phyloP scores from a whole-genome alignment of 208 protist species.

The Leishmania braziliensis region DNA sequence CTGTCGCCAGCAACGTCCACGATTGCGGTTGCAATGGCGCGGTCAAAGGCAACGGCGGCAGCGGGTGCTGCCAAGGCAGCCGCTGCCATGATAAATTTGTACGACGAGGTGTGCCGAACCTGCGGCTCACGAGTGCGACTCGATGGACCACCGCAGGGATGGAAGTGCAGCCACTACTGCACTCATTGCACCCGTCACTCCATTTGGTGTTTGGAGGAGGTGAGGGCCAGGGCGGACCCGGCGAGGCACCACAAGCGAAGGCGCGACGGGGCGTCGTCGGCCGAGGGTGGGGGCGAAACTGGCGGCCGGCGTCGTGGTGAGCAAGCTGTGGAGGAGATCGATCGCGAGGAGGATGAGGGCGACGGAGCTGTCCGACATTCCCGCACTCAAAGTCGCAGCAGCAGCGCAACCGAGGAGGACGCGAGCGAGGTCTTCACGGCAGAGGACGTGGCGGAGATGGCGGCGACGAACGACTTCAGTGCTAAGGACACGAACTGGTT shows the following conservation, averaged over 20 bases:
- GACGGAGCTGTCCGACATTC: not conserved
- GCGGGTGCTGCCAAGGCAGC: not conserved
- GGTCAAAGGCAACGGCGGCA: constrained; percentile 19
- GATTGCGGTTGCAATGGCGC: constrained; percentile 23
- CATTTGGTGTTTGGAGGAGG: constrained; percentile 72
- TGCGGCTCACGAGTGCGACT: constrained; percentile 53
- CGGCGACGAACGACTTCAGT: constrained; percentile 74
- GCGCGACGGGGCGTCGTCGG: constrained; percentile 15
- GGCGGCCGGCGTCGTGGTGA: constrained; percentile 2
- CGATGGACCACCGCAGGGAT: constrained; percentile 50
- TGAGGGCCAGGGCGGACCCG: constrained; percentile 7
- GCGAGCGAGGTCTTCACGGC: constrained; percentile 58
- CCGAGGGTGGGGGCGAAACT: not conserved
- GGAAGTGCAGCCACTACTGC: constrained; percentile 80
- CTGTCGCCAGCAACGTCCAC: constrained; percentile 19
- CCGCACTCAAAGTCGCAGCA: not conserved
- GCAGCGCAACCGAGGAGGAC: constrained; percentile 21
- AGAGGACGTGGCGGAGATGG: constrained; percentile 82
- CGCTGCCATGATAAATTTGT: constrained; percentile 13
- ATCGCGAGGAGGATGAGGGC: constrained; percentile 17
- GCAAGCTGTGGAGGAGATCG: constrained; percentile 31
- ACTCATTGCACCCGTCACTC: constrained; percentile 59
- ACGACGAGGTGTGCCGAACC: constrained; percentile 69
- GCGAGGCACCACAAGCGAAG: constrained; percentile 7
- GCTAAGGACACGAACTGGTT: constrained; percentile 76